Base-by-base conservation (phyloP, 495 filamentous ascomycete species). In the Aspergillus haitiensis region DNA sequence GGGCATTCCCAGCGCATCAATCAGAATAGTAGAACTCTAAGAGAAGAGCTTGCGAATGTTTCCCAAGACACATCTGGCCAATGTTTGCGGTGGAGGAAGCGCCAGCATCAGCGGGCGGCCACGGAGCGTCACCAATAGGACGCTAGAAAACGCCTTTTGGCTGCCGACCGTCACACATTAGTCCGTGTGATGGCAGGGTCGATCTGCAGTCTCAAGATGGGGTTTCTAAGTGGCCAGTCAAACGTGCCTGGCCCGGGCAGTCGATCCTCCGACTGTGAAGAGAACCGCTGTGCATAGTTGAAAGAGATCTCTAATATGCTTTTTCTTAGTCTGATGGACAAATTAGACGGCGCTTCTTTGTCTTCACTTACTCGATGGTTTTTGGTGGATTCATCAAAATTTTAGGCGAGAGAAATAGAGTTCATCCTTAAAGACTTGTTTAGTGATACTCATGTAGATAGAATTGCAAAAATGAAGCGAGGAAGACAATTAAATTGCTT, bases 121-220 rank as follows among this genome's bases (percentile, higher is more conserved):
- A 64, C 59, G 63, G 53, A 31, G 40, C 57, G 47, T 66, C 71
- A 64, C 75, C 75, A 78, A 78, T 78, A 55, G 67, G 66, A 62
- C 42, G 61, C 16, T 61, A 42, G 44, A 64, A 52, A 47, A 51
- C 31, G 55, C 51, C 47, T 55, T 46, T 66, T 47, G 68, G 62
- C 68, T 60, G 64, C 55, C 52, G 61, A 65, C 65, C 71, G 59
- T 78, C 75, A 78, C 75, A 77, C 74, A 63, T 74, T 78, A 76
- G 65, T 37, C 61, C 37, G 69, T 76, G 74, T 77, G 73, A 75
- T 70, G 64, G 58, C 50, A 51, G 54, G 58, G 56, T 50, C 52
- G 72, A 74, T 73, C 74, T 74, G 74, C 74, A 75, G 61, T 35
- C 15, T 50, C 55, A 46, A 64, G 54, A 33, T 33, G 18, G 58